A percentile compares a stretch with the other conserved stretches of the same genome.
Conservation (phyloP, 371 early-diverging fungal genomes). For the Mortierella sp. region DNA sequence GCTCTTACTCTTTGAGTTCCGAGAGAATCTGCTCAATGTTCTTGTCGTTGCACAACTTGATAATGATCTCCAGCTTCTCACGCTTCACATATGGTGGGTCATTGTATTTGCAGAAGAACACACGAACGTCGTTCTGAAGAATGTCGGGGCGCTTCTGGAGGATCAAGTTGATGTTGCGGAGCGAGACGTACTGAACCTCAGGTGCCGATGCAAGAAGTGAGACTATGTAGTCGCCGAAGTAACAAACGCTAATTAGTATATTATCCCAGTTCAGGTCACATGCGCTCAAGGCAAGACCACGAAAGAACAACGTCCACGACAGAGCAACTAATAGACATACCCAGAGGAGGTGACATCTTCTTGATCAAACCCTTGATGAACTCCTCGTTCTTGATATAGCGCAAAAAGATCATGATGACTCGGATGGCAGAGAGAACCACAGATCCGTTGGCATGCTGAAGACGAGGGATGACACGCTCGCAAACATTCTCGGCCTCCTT, state of each 20-base stretch:
- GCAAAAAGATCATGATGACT: slow-evolving; percentile 92
- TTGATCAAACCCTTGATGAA: slow-evolving; percentile 76
- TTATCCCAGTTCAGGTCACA: not conserved
- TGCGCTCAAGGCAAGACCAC: too few relatives aligned
- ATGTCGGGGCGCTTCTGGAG: slow-evolving; percentile 94
- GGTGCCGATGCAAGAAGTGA: slow-evolving; percentile 92
- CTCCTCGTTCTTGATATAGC: slow-evolving; percentile 85
- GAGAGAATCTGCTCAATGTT: slow-evolving; percentile 94
- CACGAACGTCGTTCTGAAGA: slow-evolving; percentile 90
- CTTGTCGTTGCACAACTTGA: slow-evolving; percentile 84
- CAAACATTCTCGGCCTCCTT: slow-evolving; percentile 93
- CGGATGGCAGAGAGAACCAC: slow-evolving; percentile 94
- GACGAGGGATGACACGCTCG: slow-evolving; percentile 93
- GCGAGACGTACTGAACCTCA: slow-evolving; percentile 97
- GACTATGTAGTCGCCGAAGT: slow-evolving; percentile 63
- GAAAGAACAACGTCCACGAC: not conserved
- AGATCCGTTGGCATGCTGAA: slow-evolving; percentile 98
- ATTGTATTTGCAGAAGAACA: slow-evolving; percentile 99
- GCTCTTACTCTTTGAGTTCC: slow-evolving; percentile 90
- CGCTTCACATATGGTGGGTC: slow-evolving; percentile 98
- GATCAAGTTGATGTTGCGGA: slow-evolving; percentile 96
- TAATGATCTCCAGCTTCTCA: slow-evolving; percentile 96
- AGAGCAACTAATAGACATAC: slow-evolving; percentile 53
- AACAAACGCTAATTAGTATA: not conserved
- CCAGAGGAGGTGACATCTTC: slow-evolving; percentile 94